A percentile compares a stretch with the other conserved stretches of the same genome.
These are phyloP conservation scores for Didymella exigua DNA, from an alignment of 2,329 filamentous ascomycete genomes.

Conservation along the genomic window DNA sequence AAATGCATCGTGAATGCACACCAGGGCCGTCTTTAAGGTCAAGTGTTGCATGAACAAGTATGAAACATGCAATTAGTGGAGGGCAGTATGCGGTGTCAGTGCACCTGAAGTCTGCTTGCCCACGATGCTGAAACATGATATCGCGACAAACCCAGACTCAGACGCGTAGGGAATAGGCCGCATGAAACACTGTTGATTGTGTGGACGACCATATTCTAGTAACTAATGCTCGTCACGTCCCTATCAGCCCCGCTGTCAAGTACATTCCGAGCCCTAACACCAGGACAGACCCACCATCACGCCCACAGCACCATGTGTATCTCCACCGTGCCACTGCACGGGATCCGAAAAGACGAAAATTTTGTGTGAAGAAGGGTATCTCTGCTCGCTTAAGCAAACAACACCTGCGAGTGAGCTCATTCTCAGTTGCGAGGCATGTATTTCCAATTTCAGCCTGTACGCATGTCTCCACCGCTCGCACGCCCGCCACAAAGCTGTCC, in stretches of 20 bases:
- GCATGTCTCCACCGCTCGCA: conserved; percentile 32
- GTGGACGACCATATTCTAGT: conserved; percentile 39
- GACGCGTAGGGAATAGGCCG: conserved; percentile 13
- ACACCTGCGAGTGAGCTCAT: conserved; percentile 42
- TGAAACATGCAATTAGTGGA: conserved; percentile 35
- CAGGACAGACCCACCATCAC: conserved; percentile 21
- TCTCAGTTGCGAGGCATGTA: conserved; percentile 29
- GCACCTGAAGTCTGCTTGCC: conserved; percentile 11
- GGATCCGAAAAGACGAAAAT: conserved; percentile 5
- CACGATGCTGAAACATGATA: conserved; percentile 37
- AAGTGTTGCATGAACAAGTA: conserved; percentile 14
- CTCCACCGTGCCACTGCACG: conserved; percentile 22
- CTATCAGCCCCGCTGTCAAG: conserved; percentile 41
- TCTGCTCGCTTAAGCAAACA: conserved; percentile 45
- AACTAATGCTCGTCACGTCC: conserved; percentile 43
- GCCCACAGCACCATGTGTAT: conserved; percentile 24
- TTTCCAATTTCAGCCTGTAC: conserved; percentile 46
- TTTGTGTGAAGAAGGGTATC: conserved; percentile 42
- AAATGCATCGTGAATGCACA: conserved; percentile 3
- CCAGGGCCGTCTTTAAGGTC: conserved; percentile 12
- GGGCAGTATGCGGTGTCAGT: conserved; percentile 7
- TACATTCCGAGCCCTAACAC: conserved; percentile 39
- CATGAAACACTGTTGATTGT: conserved; percentile 32
- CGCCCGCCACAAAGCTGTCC: conserved; percentile 28
- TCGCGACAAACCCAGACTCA: conserved; percentile 8